These are phyloP conservation scores for Pseudocercospora cruenta DNA, from an alignment of 2,329 filamentous ascomycete species.

Conservation along the genomic window DNA sequence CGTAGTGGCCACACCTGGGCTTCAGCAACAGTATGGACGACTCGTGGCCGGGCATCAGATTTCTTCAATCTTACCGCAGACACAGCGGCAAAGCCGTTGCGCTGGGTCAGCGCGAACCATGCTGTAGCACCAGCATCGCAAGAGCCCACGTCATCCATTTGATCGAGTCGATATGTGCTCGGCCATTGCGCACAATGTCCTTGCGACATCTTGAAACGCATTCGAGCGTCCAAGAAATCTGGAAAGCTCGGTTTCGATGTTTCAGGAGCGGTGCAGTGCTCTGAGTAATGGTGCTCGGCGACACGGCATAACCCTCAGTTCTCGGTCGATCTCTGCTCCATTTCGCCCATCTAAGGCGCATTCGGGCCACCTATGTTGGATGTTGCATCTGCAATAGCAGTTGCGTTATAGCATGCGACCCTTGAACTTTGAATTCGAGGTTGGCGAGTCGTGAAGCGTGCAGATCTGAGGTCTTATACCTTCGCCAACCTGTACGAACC, in stretches of 20 bases:
- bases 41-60: neutral
- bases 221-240: neutral
- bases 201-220: neutral
- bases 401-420: constrained; percentile 7
- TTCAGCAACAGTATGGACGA: neutral
- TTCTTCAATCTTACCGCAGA: neutral
- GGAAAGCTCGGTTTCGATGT: neutral
- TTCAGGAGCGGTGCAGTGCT: neutral
- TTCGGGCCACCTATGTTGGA: constrained; percentile 5
- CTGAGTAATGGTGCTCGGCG: neutral
- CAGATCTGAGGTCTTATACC: neutral
- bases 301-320: neutral
- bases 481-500: neutral
- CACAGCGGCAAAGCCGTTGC: neutral
- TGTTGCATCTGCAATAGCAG: constrained; percentile 11
- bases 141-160: neutral
- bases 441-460: neutral
- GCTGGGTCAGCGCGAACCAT: neutral
- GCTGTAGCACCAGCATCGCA: neutral
- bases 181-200: neutral
- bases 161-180: neutral
- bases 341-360: neutral
- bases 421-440: neutral
- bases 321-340: constrained; percentile 8
- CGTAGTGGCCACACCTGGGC: neutral